Base-by-base conservation (phyloP, 805 yeast genomes). In the Wickerhamomyces ciferrii region DNA sequence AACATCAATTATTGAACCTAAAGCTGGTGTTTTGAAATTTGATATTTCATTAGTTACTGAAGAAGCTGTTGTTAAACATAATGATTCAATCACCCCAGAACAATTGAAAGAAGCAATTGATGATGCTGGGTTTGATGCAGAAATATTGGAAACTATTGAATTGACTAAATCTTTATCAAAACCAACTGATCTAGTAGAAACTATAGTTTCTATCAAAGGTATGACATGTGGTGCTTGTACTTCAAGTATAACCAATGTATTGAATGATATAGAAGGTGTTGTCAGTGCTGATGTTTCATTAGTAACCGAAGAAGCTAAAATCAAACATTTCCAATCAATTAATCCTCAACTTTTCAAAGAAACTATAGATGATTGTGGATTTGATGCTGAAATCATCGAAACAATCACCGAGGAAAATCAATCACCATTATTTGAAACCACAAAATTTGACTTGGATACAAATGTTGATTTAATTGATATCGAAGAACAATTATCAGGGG, bases 161-260 rank as follows among this genome's bases (percentile, higher is more conserved):
- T 37, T 21, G 14, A 20, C 24, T 3, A n/a, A 25, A 11, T 4
- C 18, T 14, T 15, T 5, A 13, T 4, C 31, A 7, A 35, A 19
- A 19, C 9, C 23, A 18, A 19, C 14, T 14, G 25, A 19, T 37
- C 15, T 17, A 14, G 25, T 21, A 5, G 39, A 20, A 37, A 37
- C 39, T 9, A 37, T 21, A n/a, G 6, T 37, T 4, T 20, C 25
- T 11, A 21, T 43, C 31, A 37, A 44, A 9, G 96, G 96, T 9
- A 90, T 89, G 96, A 88, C 96, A 2, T 90, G 96, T 58, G 82
- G 91, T 2, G 75, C 94, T 1, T 90, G 96, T 61, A 75, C 86
- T 0, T 72, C 83, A 2, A 70, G 94, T 0, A 78, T 92, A 19
- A 77, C 83, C 0, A 65, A 67, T 23, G 82, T 82, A 1, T 57